Base-by-base conservation (phyloP, 257 asterid species). In the Eustoma russellianum region DNA sequence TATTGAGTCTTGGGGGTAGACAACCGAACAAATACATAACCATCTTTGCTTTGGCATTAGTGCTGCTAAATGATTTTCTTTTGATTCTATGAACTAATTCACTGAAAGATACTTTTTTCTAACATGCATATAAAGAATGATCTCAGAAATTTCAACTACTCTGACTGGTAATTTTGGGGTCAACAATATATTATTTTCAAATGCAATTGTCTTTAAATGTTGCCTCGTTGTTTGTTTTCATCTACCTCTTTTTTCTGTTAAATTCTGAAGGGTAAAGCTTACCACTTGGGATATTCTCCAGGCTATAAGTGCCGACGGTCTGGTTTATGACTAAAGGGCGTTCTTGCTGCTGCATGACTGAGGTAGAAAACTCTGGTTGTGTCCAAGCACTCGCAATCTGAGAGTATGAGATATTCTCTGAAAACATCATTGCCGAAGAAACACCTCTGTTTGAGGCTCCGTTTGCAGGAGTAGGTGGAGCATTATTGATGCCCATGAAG, bases 211-310 rank as follows among this genome's bases (percentile, higher is more conserved):
- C 33, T 49, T 18, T 18, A 13, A 49, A 8, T 8, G 53, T 17
- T n/a, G 14, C 33, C 43, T 24, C 30, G 3, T 24, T 24, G 30
- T 24, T 24, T 24, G 30, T 24, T 24, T 24, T 24, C 30, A 24
- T 24, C 30, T 38, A 11, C 12, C 43, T 38, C 7, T 7, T 38
- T 38, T 38, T 7, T 38, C 9, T 8, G 43, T 38, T 38, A 9
- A 38, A 38, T 11, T 19, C 13, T 7, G 16, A 56, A 60, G 50
- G 17, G 48, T 13, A 41, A 34, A 24, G 40, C 93, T 80, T 63
- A 88, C 95, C 65, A 30, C 52, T 71, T 53, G 73, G 64, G 50
- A 34, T 57, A 52, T 65, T 67, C 49, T 41, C 80, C 56, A 60
- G 69, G 75, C 53, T 65, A 81, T 71, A 61, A 60, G 66, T 54